phyloP scores from a whole-genome alignment of 805 yeast species.

The Teunomyces gatunensis region DNA sequence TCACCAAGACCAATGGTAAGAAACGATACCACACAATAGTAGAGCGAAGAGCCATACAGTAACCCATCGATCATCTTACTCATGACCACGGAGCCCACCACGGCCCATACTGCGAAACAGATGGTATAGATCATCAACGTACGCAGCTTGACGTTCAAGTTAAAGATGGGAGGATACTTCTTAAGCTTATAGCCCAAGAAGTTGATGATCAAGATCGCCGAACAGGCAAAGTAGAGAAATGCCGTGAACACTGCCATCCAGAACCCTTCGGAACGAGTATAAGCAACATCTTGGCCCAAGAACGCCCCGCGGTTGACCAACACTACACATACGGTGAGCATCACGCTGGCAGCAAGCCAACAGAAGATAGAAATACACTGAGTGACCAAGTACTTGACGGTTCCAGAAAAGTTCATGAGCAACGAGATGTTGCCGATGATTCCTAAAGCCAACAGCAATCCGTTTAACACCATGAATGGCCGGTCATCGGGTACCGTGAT shows the following conservation, averaged over 20 bases:
- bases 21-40: constrained; percentile 69
- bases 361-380: constrained; percentile 62
- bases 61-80: constrained; percentile 40
- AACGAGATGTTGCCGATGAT: constrained; percentile 66
- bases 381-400: constrained; percentile 55
- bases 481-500: constrained; percentile 30
- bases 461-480: constrained; percentile 55
- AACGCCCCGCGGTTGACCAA: constrained; percentile 31
- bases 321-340: constrained; percentile 44
- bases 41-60: constrained; percentile 62
- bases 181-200: constrained; percentile 56
- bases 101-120: constrained; percentile 64
- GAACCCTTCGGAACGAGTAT: constrained; percentile 57
- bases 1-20: constrained; percentile 85
- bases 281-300: constrained; percentile 12
- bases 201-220: constrained; percentile 52
- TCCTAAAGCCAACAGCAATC: constrained; percentile 63
- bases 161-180: constrained; percentile 70
- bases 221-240: constrained; percentile 57
- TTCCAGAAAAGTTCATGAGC: constrained; percentile 63
- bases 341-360: constrained; percentile 58
- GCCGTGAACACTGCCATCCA: constrained; percentile 76
- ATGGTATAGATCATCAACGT: constrained; percentile 71
- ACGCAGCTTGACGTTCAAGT: constrained; percentile 64
- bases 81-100: constrained; percentile 54